Evolutionary conservation across 2,329 filamentous ascomycete species (phyloP).

Genomic region (Diaporthe ampelina): DNA sequence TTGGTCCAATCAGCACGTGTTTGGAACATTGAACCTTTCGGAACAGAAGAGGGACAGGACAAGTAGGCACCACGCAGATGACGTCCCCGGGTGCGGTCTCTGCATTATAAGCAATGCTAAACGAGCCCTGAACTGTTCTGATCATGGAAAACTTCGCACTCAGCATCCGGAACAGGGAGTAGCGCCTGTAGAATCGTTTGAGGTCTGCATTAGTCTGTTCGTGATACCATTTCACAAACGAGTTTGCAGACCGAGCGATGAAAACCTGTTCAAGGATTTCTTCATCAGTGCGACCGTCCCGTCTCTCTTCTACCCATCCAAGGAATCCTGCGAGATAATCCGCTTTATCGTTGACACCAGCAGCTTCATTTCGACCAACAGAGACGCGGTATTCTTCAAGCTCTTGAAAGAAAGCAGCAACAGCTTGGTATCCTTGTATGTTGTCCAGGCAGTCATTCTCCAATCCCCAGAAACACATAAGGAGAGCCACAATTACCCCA

Average conservation of each 20-base stretch:
- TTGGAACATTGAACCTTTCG: background rate
- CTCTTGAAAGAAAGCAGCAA: background rate
- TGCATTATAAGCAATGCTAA: background rate
- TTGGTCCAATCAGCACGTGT: background rate
- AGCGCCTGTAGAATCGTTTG: background rate
- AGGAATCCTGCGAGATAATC: background rate
- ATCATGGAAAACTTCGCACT: background rate
- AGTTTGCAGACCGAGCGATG: background rate
- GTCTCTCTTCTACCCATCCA: background rate
- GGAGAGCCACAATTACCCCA: background rate
- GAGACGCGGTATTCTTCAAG: background rate
- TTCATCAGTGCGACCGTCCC: background rate
- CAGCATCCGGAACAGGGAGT: background rate
- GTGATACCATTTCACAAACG: background rate
- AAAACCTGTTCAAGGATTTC: background rate
- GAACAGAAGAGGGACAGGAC: background rate
- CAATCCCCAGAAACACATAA: background rate
- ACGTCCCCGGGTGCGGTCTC: background rate
- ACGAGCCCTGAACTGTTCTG: background rate
- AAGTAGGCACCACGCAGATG: background rate
- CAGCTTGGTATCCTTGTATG: fast-evolving
- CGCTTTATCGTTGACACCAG: no score
- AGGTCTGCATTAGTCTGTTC: background rate
- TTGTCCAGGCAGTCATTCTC: background rate
- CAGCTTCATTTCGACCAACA: background rate